phyloP scores from a whole-genome alignment of 208 protist genomes.

The Wallacemonas collosoma region DNA sequence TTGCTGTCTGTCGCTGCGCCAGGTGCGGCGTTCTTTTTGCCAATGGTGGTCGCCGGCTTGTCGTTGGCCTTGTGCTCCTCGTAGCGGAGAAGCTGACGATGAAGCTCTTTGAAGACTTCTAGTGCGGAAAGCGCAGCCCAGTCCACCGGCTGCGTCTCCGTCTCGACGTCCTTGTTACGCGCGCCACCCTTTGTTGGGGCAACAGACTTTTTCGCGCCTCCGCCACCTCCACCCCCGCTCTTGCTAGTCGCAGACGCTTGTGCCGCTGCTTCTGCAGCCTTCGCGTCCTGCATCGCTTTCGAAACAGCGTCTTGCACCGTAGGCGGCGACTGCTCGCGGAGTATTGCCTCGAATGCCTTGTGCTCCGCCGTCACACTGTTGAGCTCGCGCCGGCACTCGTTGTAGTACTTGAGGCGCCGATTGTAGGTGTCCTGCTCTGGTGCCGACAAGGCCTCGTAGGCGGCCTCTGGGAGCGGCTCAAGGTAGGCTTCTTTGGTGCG shows the following conservation, averaged over 20 bases:
- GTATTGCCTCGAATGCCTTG: slow-evolving; percentile 28
- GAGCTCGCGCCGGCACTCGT: slow-evolving; percentile 73
- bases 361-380: slow-evolving; percentile 31
- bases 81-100: slow-evolving; percentile 16
- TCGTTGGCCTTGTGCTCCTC: slow-evolving; percentile 17
- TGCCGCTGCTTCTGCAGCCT: slow-evolving; percentile 2
- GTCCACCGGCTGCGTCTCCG: slow-evolving; percentile 1
- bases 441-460: slow-evolving; percentile 60
- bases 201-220: slow-evolving; percentile 7
- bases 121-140: slow-evolving; percentile 18
- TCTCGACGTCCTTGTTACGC: neutral
- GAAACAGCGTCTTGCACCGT: slow-evolving; percentile 25
- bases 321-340: slow-evolving; percentile 16
- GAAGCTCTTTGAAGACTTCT: slow-evolving; percentile 30
- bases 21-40: neutral
- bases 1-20: neutral
- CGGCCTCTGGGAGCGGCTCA: slow-evolving; percentile 62
- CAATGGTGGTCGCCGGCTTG: neutral
- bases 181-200: neutral
- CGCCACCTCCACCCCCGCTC: neutral
- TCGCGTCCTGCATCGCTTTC: slow-evolving; percentile 22
- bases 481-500: slow-evolving; percentile 39
- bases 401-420: slow-evolving; percentile 70
- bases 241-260: neutral
- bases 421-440: slow-evolving; percentile 74